Evolutionary conservation across 2,329 filamentous ascomycete genomes (phyloP), one percentile per base, ranked within the genome.

Genomic region (Aureobasidium sp.): DNA sequence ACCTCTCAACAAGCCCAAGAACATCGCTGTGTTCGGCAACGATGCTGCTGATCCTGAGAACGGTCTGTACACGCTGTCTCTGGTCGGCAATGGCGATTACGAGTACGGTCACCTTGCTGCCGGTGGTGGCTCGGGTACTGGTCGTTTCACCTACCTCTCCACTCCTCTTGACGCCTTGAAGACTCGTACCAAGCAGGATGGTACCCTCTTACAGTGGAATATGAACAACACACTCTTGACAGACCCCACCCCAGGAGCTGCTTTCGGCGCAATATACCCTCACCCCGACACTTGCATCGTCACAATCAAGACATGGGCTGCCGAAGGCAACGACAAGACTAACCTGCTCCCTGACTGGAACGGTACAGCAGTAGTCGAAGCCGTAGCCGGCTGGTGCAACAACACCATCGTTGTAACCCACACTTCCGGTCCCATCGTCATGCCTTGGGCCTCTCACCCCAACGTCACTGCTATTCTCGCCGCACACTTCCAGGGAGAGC

Each of bases 401-500:
- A 67, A 66, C 59, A 67, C 65, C 15, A 59, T 67, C 11, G 65
- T 66, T 13, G 59, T 67, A 9, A 62, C 63, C 6, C 65, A 66
- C 53, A 55, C 62, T 7, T 57, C 62, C 0, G 64, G 65, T 3
- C 57, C 61, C n/a, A 30, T 60, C 11, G 45, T 66, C n/a, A 59
- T 63, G 34, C 55, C 62, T 10, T 66, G 52, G 50, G 54, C 54
- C 16, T 70, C 71, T 5, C 69, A 73, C 58, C 69, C 71, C 13
- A 75, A 73, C 36, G 72, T 77, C 39, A 70, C 72, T 15, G 87
- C 88, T 0, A 86, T 96, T 0, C 71, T 96, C 2, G 81, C 93
- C 58, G 90, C 90, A n/a, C 89, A 95, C 68, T 79, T 96, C 1
- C 91, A 91, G 0, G 91, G 91, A 1, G 86, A 96, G 70, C 91